Conservation (phyloP, 1,284 basidiomycete genomes). For the Inonotus hispidus region DNA sequence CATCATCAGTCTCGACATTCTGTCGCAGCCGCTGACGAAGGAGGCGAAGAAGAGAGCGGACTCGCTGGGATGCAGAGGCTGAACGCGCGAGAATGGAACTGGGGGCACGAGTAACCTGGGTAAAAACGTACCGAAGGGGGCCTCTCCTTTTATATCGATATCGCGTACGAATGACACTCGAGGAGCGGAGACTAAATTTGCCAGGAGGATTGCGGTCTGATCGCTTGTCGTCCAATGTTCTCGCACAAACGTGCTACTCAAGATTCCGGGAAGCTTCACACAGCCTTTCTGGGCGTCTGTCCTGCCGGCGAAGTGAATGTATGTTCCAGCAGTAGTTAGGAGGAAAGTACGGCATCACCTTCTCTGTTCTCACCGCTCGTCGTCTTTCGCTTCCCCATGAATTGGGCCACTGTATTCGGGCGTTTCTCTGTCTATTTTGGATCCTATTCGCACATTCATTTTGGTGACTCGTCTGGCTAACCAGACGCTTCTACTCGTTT, state of each 20-base stretch:
- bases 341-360: not conserved
- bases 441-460: not conserved
- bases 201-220: constrained; percentile 3
- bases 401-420: not conserved
- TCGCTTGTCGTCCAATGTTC: not conserved
- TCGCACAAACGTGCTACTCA: not conserved
- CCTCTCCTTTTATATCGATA: not conserved
- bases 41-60: not conserved
- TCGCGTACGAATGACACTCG: not conserved
- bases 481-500: not conserved
- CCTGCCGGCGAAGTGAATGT: not conserved
- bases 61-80: not conserved
- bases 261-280: not conserved
- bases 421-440: not conserved
- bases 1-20: not conserved
- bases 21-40: not conserved
- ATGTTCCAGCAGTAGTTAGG: not conserved
- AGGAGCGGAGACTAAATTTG: constrained; percentile 8
- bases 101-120: not conserved
- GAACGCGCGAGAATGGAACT: not conserved
- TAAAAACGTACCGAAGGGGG: not conserved
- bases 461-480: not conserved
- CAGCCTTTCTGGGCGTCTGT: not conserved
- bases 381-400: not conserved
- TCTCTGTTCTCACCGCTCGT: not conserved